Evolutionary conservation across 1,284 basidiomycete genomes (phyloP), one percentile per base, ranked within the genome.

Genomic region (Cryptococcus maquisensis): DNA sequence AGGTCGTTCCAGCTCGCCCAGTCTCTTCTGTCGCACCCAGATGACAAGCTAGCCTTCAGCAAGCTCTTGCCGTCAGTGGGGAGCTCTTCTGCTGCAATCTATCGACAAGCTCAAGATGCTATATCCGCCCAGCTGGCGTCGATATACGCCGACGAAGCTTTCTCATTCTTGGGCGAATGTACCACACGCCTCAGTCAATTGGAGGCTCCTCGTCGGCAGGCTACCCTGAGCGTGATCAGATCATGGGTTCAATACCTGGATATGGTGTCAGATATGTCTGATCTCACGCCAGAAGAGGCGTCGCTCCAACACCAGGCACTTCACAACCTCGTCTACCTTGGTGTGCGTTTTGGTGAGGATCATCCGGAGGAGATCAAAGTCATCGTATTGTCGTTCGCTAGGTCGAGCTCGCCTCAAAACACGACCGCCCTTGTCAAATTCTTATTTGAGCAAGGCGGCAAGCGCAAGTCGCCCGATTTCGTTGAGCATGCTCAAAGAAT

Each of bases 301-400:
- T 55, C 77, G 26, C 81, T 83, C 47, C 87, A 87, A 7, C 81
- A 83, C 48, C 76, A 81, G 20, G 83, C 86, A 18, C 80, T 95
- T n/a, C 88, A 87, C 61, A 87, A 94, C 69, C 79, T 96, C 35
- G 84, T 94, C 63, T 84, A 87, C 43, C 80, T 97, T 52, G 92
- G 89, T n/a, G 77, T 88, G 47, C 83, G 86, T 51, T 92, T 87
- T 68, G 82, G 83, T 8, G 83, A 87, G 59, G 84, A 80, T 37
- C 85, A 93, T 65, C 82, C 88, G 1, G 88, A 91, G 62, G 90
- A 93, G 67, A 81, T 96, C 36, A 81, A 86, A n/a, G 82, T 84
- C 1, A 81, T 95, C 18, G 93, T 93, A 86, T 77, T 83, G 3
- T 83, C 86, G 15, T 81, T 86, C 64, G 70, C 69, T 6, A 64